phyloP scores from a whole-genome alignment of 306 rosid genomes.

The Fragaria vesca region DNA sequence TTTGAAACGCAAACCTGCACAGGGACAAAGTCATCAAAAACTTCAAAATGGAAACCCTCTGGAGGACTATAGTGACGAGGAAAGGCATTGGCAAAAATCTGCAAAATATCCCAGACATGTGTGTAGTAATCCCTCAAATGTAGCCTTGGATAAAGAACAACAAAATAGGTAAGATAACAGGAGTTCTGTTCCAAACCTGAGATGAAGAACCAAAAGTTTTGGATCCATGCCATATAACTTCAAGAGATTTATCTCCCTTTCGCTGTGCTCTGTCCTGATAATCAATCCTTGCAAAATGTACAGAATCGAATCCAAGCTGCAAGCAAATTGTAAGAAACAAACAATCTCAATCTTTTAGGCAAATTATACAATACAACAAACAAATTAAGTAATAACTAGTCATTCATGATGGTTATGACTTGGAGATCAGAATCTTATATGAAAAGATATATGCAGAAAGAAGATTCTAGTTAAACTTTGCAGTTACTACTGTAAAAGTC shows the following conservation, averaged over 20 bases:
- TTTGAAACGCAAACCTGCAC: constrained; percentile 56
- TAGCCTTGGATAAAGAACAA: background rate
- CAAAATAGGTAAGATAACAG: background rate
- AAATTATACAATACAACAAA: background rate
- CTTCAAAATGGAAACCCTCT: constrained; percentile 65
- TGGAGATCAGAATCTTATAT: background rate
- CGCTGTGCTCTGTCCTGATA: constrained; percentile 80
- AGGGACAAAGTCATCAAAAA: constrained; percentile 35
- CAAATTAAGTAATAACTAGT: background rate
- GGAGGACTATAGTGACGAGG: constrained; percentile 79
- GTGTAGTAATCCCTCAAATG: constrained; percentile 5
- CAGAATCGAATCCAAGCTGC: constrained; percentile 92
- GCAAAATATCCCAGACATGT: constrained; percentile 17
- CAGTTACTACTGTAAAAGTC: background rate
- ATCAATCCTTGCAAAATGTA: constrained; percentile 93
- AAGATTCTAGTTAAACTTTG: background rate
- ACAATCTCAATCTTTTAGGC: background rate
- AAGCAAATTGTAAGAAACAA: constrained; percentile 14
- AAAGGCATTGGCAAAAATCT: constrained; percentile 84
- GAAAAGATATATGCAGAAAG: background rate
- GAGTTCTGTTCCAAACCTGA: constrained; percentile 48
- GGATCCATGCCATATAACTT: constrained; percentile 93
- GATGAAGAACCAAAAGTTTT: constrained; percentile 78
- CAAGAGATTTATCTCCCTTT: constrained; percentile 68
- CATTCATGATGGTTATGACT: background rate